These are phyloP conservation scores for Suillus americanus DNA, from an alignment of 768 basidiomycete species.

Conservation along the genomic window DNA sequence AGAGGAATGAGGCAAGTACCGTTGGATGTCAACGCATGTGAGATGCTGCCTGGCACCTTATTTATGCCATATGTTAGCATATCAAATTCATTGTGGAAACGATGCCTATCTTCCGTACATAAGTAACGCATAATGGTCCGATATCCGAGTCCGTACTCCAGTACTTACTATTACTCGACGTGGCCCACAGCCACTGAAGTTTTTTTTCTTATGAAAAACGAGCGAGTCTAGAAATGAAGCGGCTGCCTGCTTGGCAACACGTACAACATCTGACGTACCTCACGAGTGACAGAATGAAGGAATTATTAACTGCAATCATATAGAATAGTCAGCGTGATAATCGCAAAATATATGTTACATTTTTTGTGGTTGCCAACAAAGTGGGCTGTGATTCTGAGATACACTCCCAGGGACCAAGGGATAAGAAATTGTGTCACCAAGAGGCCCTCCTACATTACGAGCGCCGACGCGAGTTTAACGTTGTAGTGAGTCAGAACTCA, in stretches of 20 bases:
- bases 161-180: background rate
- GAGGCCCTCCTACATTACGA: background rate
- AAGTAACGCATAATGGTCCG: background rate
- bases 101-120: background rate
- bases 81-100: background rate
- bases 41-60: background rate
- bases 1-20: constrained; percentile 13
- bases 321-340: background rate
- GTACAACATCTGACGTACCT: background rate
- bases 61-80: background rate
- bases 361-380: background rate
- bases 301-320: background rate
- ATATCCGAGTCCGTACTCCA: background rate
- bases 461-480: background rate
- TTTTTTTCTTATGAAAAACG: background rate
- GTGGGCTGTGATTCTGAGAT: background rate
- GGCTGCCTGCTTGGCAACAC: background rate
- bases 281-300: background rate
- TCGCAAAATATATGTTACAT: background rate
- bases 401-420: background rate
- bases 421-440: background rate
- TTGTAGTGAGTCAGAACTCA: background rate
- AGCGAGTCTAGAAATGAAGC: background rate
- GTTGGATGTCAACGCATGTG: background rate
- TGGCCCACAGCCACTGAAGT: background rate